Conservation (phyloP, 192 early-diverging fungal species). For the Allomyces javanicus region DNA sequence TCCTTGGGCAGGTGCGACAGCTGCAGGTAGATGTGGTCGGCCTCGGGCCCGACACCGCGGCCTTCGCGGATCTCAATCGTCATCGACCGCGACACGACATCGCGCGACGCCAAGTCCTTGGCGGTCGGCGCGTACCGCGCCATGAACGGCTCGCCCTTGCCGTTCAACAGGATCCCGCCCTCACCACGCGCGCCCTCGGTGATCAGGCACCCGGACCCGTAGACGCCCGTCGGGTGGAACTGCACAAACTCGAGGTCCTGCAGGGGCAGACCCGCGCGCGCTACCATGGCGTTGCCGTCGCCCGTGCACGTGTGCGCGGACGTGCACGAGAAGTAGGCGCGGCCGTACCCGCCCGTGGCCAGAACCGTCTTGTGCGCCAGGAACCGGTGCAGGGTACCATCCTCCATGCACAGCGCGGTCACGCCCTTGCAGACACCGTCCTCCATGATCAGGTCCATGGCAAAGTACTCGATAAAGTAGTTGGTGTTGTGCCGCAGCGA, state of each 20-base stretch:
- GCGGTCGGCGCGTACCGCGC: slow-evolving; percentile 97
- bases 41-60: slow-evolving; percentile 85
- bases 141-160: slow-evolving; percentile 96
- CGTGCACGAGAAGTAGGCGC: slow-evolving; percentile 95
- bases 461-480: slow-evolving; percentile 99
- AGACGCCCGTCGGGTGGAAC: slow-evolving; percentile 99
- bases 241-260: slow-evolving; percentile 99
- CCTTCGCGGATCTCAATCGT: slow-evolving; percentile 95
- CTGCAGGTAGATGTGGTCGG: slow-evolving; percentile 92
- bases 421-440: slow-evolving; percentile 92
- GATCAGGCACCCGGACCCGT: slow-evolving; percentile 92
- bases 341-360: slow-evolving; percentile 98
- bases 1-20: slow-evolving; percentile 83
- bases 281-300: slow-evolving; percentile 98
- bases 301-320: slow-evolving; percentile 97
- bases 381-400: slow-evolving; percentile 95
- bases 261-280: slow-evolving; percentile 83
- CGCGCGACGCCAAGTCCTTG: slow-evolving; percentile 94
- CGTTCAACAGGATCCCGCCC: slow-evolving; percentile 92
- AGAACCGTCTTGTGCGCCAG: slow-evolving; percentile 91
- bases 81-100: slow-evolving; percentile 97
- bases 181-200: slow-evolving; percentile 94
- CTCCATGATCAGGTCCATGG: slow-evolving; percentile 96
- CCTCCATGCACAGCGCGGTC: slow-evolving; percentile 91
- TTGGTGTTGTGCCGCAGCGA: slow-evolving; percentile 87